These are phyloP conservation scores for Antarctomyces pellizariae DNA, from an alignment of 495 filamentous ascomycete species.

Conservation along the genomic window DNA sequence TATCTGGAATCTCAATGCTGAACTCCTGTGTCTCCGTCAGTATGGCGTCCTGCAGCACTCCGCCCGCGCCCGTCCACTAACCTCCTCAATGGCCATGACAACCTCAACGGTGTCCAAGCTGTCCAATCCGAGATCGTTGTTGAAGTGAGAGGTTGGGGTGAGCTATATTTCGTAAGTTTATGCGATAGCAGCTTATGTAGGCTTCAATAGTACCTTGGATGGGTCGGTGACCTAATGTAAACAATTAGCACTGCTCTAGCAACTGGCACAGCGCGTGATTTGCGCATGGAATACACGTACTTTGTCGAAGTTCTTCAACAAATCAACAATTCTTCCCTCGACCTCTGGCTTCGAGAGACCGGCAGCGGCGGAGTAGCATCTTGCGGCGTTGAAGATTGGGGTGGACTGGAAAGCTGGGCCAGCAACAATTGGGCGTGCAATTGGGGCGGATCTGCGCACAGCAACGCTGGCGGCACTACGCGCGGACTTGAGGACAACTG, in stretches of 20 bases:
- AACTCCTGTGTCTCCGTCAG: constrained; percentile 49
- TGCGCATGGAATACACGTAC: constrained; percentile 30
- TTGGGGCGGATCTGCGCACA: constrained; percentile 30
- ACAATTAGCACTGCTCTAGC: constrained; percentile 2
- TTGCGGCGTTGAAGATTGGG: too few species aligned
- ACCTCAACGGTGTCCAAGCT: constrained; percentile 97
- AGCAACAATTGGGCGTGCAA: constrained; percentile 28
- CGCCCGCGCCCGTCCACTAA: constrained; percentile 18
- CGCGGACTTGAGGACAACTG: constrained; percentile 46
- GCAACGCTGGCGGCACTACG: constrained; percentile 24
- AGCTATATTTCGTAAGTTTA: constrained; percentile 36
- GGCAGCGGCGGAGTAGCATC: constrained; percentile 69
- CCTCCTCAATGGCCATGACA: constrained; percentile 99
- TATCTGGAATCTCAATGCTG: constrained; percentile 99
- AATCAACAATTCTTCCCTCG: constrained; percentile 75
- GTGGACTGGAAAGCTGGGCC: constrained; percentile 28
- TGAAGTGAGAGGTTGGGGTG: constrained; percentile 60
- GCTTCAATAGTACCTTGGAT: constrained; percentile 34
- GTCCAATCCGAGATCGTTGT: constrained; percentile 88
- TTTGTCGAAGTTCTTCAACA: constrained; percentile 93
- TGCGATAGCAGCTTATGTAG: constrained; percentile 4
- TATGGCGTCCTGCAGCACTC: neutral
- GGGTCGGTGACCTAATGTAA: constrained; percentile 44
- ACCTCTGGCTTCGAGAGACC: constrained; percentile 63
- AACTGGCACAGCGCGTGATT: too few species aligned